These are phyloP conservation scores for Ophiostoma piceae DNA, from an alignment of 2,329 filamentous ascomycete genomes.

Conservation along the genomic window DNA sequence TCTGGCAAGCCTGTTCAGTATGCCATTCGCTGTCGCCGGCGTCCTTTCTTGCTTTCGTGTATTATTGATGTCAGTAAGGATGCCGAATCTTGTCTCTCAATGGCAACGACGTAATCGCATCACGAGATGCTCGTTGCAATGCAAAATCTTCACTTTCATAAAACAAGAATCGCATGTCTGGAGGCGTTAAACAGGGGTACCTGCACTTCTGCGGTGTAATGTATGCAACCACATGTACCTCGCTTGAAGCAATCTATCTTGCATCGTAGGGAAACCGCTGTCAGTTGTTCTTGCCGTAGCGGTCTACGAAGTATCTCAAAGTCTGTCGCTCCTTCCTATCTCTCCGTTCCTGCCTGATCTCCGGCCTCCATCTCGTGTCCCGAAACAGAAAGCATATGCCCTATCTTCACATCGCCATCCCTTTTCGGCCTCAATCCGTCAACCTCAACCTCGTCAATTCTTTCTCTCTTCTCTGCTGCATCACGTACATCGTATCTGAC, in stretches of 20 bases:
- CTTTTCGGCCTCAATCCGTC: constrained; percentile 10
- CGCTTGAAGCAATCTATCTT: background rate
- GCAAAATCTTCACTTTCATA: background rate
- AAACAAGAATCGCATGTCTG: background rate
- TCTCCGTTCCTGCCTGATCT: constrained; percentile 4
- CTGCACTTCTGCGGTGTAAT: background rate
- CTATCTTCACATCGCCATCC: constrained; percentile 5
- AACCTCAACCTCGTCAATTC: constrained; percentile 1
- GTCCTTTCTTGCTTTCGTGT: background rate
- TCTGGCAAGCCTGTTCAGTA: background rate
- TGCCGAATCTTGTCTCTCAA: background rate
- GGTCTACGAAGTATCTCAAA: background rate
- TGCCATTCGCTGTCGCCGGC: constrained; percentile 2
- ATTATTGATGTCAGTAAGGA: background rate
- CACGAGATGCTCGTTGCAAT: background rate
- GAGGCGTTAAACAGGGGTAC: background rate
- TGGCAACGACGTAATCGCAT: background rate
- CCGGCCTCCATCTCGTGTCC: background rate
- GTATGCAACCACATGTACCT: background rate
- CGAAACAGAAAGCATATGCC: constrained; percentile 3
- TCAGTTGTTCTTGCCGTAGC: background rate
- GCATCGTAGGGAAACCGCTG: background rate
- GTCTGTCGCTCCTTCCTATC: background rate
- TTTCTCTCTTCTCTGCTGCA: background rate
- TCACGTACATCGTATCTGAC: background rate